Base-by-base conservation (phyloP, 495 filamentous ascomycete genomes). In the Annulohypoxylon maeteangense region DNA sequence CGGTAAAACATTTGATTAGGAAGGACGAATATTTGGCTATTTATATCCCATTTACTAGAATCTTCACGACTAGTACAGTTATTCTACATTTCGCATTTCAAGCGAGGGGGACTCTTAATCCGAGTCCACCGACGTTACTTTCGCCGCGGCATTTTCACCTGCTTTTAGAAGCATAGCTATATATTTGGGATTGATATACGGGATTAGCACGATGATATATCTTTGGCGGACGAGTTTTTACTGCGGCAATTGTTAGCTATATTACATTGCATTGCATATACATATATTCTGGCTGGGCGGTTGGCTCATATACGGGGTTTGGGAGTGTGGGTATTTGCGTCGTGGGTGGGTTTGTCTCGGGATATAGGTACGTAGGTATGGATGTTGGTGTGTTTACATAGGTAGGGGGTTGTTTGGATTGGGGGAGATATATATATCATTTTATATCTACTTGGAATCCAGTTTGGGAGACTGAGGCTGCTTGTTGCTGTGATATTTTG, bases 281-380 rank as follows among this genome's bases (percentile, higher is more conserved):
- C 4, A 40, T 40, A 40, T 20, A 18, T n/a, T 31, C 47, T 25
- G 53, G 59, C 10, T 48, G 44, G 67, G n/a, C n/a, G n/a, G 51
- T 18, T 20, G 40, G 50, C 31, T 51, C 50, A 59, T 63, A 58
- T 34, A 69, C 11, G 67, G 67, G 67, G 53, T 63, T 69, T 51
- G 18, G 66, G 67, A 59, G 59, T 51, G 59, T 48, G 60, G 60
- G 60, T 27, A 34, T 34, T 51, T 32, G 1, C 25, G 44, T 11
- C 32, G 36, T 14, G 32, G 56, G 27, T 53, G 32, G 36, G 36
- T 32, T 7, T 47, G 47, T 25, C 20, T 4, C 6, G 40, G 40
- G 40, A 44, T 5, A 5, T 16, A 44, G n/a, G n/a, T 44, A 20
- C 12, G 7, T 44, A 11, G n/a, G n/a, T n/a, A n/a, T n/a, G 40